These are phyloP conservation scores for Stereum hirsutum DNA, from an alignment of 1,284 basidiomycete species.

Conservation along the genomic window DNA sequence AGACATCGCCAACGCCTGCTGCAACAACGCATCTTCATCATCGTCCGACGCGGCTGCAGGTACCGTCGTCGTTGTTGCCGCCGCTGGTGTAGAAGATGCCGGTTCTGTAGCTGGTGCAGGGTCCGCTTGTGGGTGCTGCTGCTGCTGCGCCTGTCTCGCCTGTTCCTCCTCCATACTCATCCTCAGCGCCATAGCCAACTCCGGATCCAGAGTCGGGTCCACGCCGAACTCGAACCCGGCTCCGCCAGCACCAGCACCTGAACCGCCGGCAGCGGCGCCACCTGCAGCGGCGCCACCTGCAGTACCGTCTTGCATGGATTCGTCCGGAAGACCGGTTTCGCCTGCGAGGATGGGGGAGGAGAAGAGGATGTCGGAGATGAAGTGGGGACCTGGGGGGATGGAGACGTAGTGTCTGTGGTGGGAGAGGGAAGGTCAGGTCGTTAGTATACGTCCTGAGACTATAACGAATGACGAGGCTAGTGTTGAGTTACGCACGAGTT, in stretches of 20 bases:
- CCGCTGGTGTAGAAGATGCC: constrained; percentile 15
- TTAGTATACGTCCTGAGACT: neutral
- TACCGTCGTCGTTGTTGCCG: constrained; percentile 18
- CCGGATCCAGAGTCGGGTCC: constrained; percentile 92
- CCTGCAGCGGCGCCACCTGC: constrained; percentile 38
- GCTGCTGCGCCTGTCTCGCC: constrained; percentile 56
- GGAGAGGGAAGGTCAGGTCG: too few relatives aligned
- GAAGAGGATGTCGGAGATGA: constrained; percentile 81
- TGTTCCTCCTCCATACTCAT: constrained; percentile 98
- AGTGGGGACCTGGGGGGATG: constrained; percentile 69
- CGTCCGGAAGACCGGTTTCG: constrained; percentile 69
- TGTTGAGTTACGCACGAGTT: constrained; percentile 69
- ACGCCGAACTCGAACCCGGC: constrained; percentile 83
- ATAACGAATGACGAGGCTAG: constrained; percentile 2
- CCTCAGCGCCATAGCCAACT: constrained; percentile 94
- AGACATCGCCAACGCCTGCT: constrained; percentile 55
- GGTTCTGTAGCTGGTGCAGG: neutral
- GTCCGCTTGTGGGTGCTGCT: constrained; percentile 41
- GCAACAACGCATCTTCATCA: constrained; percentile 60
- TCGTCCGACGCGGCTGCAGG: constrained; percentile 40
- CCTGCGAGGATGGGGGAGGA: constrained; percentile 78
- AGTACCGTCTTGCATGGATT: constrained; percentile 48
- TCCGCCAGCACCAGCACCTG: constrained; percentile 37
- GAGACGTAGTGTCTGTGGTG: constrained; percentile 75
- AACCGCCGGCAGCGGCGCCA: constrained; percentile 34